Evolutionary conservation across 73 alveolate species (phyloP), one percentile per base, ranked within the genome.

Genomic region (Durusdinium trenchii): DNA sequence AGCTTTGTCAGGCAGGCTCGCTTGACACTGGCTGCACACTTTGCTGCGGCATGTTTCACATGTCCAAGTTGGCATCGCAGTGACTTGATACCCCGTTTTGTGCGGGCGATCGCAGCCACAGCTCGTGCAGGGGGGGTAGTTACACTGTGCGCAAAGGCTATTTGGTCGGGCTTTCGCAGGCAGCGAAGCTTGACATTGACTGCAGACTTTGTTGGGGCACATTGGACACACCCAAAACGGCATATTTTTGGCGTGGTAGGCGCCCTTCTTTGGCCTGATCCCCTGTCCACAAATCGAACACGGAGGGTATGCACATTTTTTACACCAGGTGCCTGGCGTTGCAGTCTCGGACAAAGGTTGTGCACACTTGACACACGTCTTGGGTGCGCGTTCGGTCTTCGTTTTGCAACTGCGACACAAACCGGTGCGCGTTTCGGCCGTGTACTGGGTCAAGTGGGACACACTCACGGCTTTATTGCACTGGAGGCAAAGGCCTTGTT

Each of bases 301-400:
- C 28, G 83, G 50, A 6, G 83, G 83, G 83, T 35, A 71, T 6
- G 83, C 83, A 71, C 83, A 71, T 5, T 36, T n/a, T 4, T n/a
- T 5, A n/a, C 83, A 71, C 83, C 83, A 71, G 50, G 83, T 35
- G 46, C 83, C 83, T 5, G 83, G 83, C 83, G 83, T 71, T 4
- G 83, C 46, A 28, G 28, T 35, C 26, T 38, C 23, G 83, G 28
- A 48, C 46, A 71, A n/a, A 71, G 83, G 50, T n/a, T 71, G 5
- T 3, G n/a, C 83, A 23, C 83, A 71, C 83, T 36, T 28, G 26
- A 23, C 50, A 36, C 83, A 36, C 28, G 4, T 71, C 48, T 71
- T 71, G 14, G 48, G 83, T 26, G 83, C 83, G 28, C 36, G 46
- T 48, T 18, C 26, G 14, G 46, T 5, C 38, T 71, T 71, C 14